These are phyloP conservation scores for Penicillium paradoxum DNA, from an alignment of 495 filamentous ascomycete species.

Conservation along the genomic window DNA sequence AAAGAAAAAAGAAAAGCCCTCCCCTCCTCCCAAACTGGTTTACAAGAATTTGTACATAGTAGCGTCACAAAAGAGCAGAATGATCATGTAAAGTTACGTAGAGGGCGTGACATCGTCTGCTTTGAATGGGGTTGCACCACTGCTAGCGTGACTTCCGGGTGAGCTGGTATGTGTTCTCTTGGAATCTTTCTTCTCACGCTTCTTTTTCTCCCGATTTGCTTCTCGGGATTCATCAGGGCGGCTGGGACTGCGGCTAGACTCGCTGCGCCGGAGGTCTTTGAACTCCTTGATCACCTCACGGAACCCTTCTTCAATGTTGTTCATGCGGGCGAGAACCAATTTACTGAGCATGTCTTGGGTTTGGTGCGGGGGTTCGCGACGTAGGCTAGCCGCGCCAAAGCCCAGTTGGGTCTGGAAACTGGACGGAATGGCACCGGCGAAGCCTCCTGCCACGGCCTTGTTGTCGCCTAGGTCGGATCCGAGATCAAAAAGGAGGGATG, in stretches of 20 bases:
- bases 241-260: conserved; percentile 32
- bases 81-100: neutral
- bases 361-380: conserved; percentile 34
- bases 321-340: conserved; percentile 88
- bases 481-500: conserved; percentile 60
- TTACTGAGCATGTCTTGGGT: conserved; percentile 69
- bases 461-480: conserved; percentile 72
- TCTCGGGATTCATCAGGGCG: conserved; percentile 23
- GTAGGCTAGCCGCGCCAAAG: conserved; percentile 53
- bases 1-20: no score
- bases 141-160: conserved; percentile 18
- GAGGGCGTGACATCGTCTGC: conserved; percentile 1
- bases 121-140: conserved; percentile 11
- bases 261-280: conserved; percentile 49
- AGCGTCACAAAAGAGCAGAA: neutral
- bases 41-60: conserved; percentile 1
- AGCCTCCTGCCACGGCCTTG: conserved; percentile 50
- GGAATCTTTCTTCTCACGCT: conserved; percentile 26
- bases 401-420: conserved; percentile 78
- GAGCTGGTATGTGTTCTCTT: conserved; percentile 24
- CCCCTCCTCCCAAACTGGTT: neutral
- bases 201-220: conserved; percentile 28
- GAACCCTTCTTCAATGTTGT: conserved; percentile 80
- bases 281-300: conserved; percentile 81
- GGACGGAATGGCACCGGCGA: conserved; percentile 57